These are phyloP conservation scores for Babesia ovis DNA, from an alignment of 169 alveolate genomes.

Conservation along the genomic window DNA sequence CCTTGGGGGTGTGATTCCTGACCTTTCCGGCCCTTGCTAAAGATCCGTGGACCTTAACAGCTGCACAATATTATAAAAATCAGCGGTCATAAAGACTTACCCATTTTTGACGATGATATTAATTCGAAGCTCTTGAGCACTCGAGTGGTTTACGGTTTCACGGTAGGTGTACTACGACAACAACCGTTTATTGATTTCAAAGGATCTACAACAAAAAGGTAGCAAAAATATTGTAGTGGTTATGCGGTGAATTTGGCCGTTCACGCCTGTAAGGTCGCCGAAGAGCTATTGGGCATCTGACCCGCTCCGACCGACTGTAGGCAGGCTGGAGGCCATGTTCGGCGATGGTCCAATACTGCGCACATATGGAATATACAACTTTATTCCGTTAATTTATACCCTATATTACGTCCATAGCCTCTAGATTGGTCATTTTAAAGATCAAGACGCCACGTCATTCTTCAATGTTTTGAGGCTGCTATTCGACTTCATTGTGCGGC, in stretches of 20 bases:
- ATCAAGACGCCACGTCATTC: no score
- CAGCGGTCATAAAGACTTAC: conserved; percentile 1
- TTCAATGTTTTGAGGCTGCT: no score
- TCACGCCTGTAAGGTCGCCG: neutral
- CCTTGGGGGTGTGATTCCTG: conserved; percentile 97
- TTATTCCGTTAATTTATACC: neutral
- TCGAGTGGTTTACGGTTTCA: neutral
- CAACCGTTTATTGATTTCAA: neutral
- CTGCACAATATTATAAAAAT: conserved; percentile 4
- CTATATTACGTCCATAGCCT: no score
- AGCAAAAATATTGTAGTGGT: neutral
- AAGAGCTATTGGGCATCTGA: conserved; percentile 30
- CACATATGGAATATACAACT: neutral
- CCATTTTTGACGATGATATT: conserved; percentile 31
- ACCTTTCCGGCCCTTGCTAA: conserved; percentile 99
- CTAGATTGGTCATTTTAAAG: no score
- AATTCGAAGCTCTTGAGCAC: neutral
- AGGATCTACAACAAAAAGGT: neutral
- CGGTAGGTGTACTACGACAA: neutral
- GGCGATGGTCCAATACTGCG: neutral
- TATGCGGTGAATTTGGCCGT: no score
- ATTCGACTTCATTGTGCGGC: no score
- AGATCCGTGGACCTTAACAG: conserved; percentile 94
- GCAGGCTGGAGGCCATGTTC: neutral
- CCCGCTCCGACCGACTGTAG: conserved; percentile 24